Conservation (phyloP, 345 rosid species). For the Erysimum cheiranthoides region DNA sequence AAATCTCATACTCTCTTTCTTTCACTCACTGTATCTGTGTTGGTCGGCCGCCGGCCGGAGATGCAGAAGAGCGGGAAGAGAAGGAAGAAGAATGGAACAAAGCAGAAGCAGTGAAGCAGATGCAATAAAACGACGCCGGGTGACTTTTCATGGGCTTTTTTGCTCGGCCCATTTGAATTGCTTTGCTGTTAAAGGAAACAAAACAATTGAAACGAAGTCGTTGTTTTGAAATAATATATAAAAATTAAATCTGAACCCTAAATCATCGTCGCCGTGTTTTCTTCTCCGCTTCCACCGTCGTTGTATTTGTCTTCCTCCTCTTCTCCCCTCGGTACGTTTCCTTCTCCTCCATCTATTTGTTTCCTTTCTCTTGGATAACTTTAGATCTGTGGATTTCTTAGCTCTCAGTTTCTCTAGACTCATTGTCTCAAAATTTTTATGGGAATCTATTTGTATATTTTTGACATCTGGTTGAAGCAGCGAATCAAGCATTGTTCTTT, state of each 20-base stretch:
- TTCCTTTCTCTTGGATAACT: neutral
- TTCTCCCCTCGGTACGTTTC: conserved; percentile 21
- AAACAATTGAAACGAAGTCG: neutral
- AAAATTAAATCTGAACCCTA: conserved; percentile 27
- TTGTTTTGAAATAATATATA: conserved; percentile 2
- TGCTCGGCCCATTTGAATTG: neutral
- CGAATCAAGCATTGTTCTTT: neutral
- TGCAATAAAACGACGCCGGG: conserved; percentile 24
- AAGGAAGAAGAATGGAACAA: neutral
- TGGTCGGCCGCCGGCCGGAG: conserved; percentile 41
- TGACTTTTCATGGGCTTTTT: conserved; percentile 12
- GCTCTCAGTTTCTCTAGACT: neutral
- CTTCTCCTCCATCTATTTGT: neutral
- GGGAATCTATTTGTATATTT: neutral
- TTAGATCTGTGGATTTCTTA: neutral
- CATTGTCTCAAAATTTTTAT: neutral
- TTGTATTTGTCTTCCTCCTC: neutral
- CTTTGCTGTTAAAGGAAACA: neutral
- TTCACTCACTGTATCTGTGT: conserved; percentile 5
- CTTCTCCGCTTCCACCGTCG: conserved; percentile 37
- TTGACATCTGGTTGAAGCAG: neutral
- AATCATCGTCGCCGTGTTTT: conserved; percentile 37
- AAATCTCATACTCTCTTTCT: conserved; percentile 57
- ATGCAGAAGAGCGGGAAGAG: conserved; percentile 38
- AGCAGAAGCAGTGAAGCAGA: conserved; percentile 14